Evolutionary conservation across 306 rosid genomes (phyloP).

Genomic region (Sophora flavescens): DNA sequence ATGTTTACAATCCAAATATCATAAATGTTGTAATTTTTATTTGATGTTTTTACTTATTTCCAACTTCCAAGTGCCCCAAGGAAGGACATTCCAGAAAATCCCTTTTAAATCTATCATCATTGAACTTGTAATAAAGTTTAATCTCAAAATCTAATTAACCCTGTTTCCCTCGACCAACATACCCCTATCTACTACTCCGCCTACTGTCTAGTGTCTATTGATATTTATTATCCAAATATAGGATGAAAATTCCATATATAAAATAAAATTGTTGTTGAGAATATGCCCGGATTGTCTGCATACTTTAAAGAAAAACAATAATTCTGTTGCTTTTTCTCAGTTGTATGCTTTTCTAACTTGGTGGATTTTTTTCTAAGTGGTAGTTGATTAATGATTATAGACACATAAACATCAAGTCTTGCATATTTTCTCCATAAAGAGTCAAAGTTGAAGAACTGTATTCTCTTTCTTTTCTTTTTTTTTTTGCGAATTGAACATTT

Average conservation of each 20-base stretch:
- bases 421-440: constrained; percentile 41
- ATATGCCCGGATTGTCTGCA: constrained; percentile 40
- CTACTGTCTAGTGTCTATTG: background rate
- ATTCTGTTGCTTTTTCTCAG: background rate
- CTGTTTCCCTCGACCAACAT: constrained; percentile 31
- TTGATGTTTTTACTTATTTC: too few relatives aligned
- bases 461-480: constrained; percentile 6
- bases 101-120: background rate
- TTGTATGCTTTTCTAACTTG: background rate
- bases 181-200: constrained; percentile 4
- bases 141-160: background rate
- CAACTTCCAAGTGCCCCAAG: too few relatives aligned
- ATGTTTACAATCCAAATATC: background rate
- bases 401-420: background rate
- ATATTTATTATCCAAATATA: background rate
- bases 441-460: constrained; percentile 55
- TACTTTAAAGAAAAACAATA: constrained; percentile 13
- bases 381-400: background rate
- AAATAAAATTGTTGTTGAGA: constrained; percentile 24
- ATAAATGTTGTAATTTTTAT: too few relatives aligned
- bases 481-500: background rate
- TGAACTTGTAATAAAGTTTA: background rate
- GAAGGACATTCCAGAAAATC: too few relatives aligned
- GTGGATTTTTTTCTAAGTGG: background rate
- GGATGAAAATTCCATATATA: background rate